These are phyloP conservation scores for Hypoxylon crocopeplum DNA, from an alignment of 495 filamentous ascomycete species.

Conservation along the genomic window DNA sequence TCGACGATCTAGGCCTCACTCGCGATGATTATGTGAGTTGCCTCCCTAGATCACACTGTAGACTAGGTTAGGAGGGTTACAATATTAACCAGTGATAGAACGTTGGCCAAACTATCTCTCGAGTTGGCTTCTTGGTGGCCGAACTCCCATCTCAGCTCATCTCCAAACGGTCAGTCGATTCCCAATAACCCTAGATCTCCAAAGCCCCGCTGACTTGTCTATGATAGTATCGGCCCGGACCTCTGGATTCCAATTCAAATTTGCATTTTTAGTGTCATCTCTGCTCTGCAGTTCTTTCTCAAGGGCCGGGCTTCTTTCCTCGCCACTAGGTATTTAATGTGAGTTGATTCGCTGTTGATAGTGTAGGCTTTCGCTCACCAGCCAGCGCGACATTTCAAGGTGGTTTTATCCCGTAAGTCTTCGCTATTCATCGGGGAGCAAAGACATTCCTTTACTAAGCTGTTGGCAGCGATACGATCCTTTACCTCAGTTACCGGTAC, in stretches of 20 bases:
- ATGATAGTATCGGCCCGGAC: slow-evolving; percentile 66
- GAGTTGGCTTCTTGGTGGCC: slow-evolving; percentile 69
- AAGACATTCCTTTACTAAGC: slow-evolving; percentile 4
- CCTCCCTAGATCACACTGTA: not conserved
- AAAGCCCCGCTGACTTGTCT: not conserved
- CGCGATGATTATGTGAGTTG: slow-evolving; percentile 31
- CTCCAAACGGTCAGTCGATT: slow-evolving; percentile 60
- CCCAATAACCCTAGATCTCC: not conserved
- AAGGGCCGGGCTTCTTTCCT: slow-evolving; percentile 66
- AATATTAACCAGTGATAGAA: slow-evolving; percentile 58
- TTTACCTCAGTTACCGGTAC: slow-evolving; percentile 36
- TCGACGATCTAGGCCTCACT: slow-evolving; percentile 41
- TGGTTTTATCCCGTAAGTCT: slow-evolving; percentile 62
- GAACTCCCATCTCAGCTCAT: slow-evolving; percentile 79
- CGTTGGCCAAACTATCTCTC: slow-evolving; percentile 76
- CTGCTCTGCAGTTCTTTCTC: slow-evolving; percentile 71
- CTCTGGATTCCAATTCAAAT: slow-evolving; percentile 87
- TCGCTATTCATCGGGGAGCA: not conserved
- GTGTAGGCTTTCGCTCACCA: slow-evolving; percentile 5
- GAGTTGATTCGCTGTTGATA: slow-evolving; percentile 30
- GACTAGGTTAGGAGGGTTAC: not conserved
- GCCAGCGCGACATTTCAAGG: slow-evolving; percentile 67
- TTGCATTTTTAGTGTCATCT: slow-evolving; percentile 77
- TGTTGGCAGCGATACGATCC: slow-evolving; percentile 27
- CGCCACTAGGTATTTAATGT: slow-evolving; percentile 68